Base-by-base conservation (phyloP, 2,329 filamentous ascomycete species). In the Didymella arachidicola region DNA sequence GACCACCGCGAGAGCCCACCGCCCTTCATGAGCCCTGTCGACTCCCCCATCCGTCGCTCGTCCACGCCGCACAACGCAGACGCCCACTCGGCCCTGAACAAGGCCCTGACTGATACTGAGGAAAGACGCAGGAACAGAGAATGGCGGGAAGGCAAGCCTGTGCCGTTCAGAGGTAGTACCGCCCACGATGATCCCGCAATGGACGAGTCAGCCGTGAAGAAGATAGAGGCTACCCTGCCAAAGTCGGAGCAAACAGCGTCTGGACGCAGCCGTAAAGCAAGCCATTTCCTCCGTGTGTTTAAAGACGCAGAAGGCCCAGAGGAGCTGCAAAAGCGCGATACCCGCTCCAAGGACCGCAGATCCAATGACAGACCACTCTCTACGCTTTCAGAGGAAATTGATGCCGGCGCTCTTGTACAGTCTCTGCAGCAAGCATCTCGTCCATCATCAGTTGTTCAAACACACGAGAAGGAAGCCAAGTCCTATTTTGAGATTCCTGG, bases 201-300 rank as follows among this genome's bases (percentile, higher is more conserved):
- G 54, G 80, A 81, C 42, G 73, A 78, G 32, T 80, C 80, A 45
- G 81, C 87, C 25, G 86, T 88, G 53, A 86, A 85, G 72, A 83
- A 85, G 42, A 88, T 89, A 60, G 85, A 88, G 72, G 87, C 86
- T 18, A 87, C 85, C 29, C 71, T 89, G 57, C 80, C 85, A 39
- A 86, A 86, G 64, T 78, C 81, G 4, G 86, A 88, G 66, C 80
- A 78, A 30, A 75, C 79, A 27, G 78, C 81, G 26, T 81, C 85
- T 65, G 83, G 84, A 44, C 82, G 87, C 59, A 88, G 86, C 71
- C 82, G 87, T 56, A 89, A 89, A 74, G 85, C 87, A 41, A 88
- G 86, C 68, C 86, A 89, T 68, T 87, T 87, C 66, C 77, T 89
- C 52, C 85, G 87, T 12, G 76, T 89, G 6, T 89, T 89, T 77